These are phyloP conservation scores for Fusarium praegraminearum DNA, from an alignment of 2,329 filamentous ascomycete species.

Conservation along the genomic window DNA sequence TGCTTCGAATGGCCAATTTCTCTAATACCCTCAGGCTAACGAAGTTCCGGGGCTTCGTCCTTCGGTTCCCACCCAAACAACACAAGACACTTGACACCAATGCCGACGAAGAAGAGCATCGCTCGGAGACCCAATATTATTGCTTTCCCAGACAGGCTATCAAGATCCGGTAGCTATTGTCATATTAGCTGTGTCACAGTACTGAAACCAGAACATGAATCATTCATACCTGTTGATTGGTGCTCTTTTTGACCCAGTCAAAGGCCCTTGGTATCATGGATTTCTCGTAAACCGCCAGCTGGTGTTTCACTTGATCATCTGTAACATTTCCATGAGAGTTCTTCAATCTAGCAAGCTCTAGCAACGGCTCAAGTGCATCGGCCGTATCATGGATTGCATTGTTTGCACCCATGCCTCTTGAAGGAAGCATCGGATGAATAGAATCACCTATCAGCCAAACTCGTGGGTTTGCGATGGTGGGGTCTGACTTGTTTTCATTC, in stretches of 20 bases:
- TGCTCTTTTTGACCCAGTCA: background rate
- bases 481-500: accelerated
- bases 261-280: conserved; percentile 4
- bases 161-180: background rate
- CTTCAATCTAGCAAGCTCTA: background rate
- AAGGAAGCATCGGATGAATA: background rate
- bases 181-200: accelerated
- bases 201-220: background rate
- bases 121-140: background rate
- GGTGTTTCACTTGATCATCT: accelerated
- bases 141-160: accelerated
- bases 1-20: too few species aligned
- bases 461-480: accelerated
- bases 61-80: background rate
- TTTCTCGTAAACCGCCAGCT: background rate
- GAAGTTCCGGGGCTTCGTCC: background rate
- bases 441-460: background rate
- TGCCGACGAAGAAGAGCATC: accelerated
- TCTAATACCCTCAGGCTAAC: too few species aligned
- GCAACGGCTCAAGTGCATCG: background rate
- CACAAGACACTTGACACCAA: accelerated
- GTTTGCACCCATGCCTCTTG: background rate
- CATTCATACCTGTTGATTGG: background rate
- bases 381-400: background rate
- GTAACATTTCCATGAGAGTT: accelerated